A percentile compares a stretch with the other conserved stretches of the same genome.
Evolutionary conservation across 2,329 filamentous ascomycete species (phyloP).

Genomic region (Ceratocystis harringtonii): DNA sequence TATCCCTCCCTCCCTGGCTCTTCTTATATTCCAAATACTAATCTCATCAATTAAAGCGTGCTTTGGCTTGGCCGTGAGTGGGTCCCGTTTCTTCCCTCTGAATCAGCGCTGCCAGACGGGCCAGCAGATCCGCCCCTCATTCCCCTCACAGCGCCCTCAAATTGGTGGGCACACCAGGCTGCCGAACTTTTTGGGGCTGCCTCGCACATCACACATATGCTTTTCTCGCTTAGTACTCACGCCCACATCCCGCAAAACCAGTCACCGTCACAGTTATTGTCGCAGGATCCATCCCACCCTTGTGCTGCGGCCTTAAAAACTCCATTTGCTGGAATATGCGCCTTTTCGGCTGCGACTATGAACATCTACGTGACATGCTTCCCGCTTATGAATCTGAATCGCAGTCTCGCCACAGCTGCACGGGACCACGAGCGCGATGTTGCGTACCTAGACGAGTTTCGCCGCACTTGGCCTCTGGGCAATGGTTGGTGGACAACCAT

Average conservation of each 20-base stretch:
- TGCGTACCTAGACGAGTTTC: constrained; percentile 5
- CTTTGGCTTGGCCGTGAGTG: constrained; percentile 32
- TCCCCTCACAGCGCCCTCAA: constrained; percentile 25
- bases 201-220: constrained; percentile 5
- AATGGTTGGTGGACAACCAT: constrained; percentile 9
- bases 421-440: neutral
- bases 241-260: constrained; percentile 19
- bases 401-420: neutral
- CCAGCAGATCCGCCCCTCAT: constrained; percentile 29
- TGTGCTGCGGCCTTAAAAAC: constrained; percentile 22
- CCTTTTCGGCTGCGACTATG: constrained; percentile 30
- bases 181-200: constrained; percentile 25
- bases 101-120: constrained; percentile 24
- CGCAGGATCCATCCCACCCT: neutral
- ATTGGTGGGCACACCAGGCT: constrained; percentile 29
- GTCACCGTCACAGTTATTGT: neutral
- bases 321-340: constrained; percentile 32
- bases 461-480: constrained; percentile 6
- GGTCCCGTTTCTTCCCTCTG: constrained; percentile 29
- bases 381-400: constrained; percentile 29
- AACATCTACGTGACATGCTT: constrained; percentile 29
- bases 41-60: constrained; percentile 20
- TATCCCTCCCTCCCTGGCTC: too few species aligned
- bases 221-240: neutral
- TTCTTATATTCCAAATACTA: neutral